These are phyloP conservation scores for Podospora fimiseda DNA, from an alignment of 495 filamentous ascomycete species.

Conservation along the genomic window DNA sequence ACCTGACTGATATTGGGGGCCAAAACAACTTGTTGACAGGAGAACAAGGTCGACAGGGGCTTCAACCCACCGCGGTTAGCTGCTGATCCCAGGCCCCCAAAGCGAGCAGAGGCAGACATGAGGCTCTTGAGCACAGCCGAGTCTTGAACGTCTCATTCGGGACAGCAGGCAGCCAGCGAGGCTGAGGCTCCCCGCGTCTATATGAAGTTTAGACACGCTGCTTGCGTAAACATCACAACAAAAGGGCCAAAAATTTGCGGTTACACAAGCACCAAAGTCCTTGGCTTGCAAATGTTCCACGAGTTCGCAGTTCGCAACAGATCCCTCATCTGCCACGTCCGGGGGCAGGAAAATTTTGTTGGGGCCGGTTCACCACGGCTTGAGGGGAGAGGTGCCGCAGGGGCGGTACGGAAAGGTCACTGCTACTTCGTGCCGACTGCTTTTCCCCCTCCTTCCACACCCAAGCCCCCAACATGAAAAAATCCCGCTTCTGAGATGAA, in stretches of 20 bases:
- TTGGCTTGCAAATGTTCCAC: background rate
- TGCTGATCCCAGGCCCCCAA: too few species aligned
- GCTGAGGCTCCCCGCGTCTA: background rate
- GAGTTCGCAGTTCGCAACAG: background rate
- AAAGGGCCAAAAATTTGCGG: background rate
- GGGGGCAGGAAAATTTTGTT: too few species aligned
- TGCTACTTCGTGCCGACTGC: too few species aligned
- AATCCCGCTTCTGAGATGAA: too few species aligned
- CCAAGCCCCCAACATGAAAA: too few species aligned
- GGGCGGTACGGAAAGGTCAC: too few species aligned
- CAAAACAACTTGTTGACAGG: too few species aligned
- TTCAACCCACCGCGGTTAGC: too few species aligned
- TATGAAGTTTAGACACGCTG: background rate
- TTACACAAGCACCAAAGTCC: background rate
- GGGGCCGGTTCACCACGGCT: background rate
- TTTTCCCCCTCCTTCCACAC: too few species aligned
- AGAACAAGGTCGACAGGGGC: too few species aligned
- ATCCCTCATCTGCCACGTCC: background rate
- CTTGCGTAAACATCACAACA: background rate
- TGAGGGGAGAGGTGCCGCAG: background rate
- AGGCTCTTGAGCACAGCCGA: background rate
- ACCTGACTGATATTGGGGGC: too few species aligned
- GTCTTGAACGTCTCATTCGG: background rate
- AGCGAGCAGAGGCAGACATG: background rate
- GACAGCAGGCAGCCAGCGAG: constrained; percentile 3